Base-by-base conservation (phyloP, 139 green algal species). In the Gonium pectorale region DNA sequence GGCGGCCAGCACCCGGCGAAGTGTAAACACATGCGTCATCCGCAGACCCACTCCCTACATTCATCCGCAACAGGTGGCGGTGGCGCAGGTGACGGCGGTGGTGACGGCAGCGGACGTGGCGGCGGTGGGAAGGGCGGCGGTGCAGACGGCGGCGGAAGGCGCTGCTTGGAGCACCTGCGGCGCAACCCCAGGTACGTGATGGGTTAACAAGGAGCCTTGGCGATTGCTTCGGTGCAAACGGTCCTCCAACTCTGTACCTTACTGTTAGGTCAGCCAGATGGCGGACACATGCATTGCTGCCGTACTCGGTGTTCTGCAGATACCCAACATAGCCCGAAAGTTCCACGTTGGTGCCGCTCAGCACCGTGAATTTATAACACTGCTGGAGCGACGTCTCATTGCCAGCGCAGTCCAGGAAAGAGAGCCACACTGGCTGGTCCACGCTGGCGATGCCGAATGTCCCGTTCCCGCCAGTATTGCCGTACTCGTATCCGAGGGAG, bases 91-190 rank as follows among this genome's bases (percentile, higher is more conserved):
- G n/a, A 35, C 3, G 72, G 52, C 37, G 52, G n/a, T 68, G 72
- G 52, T 24, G 72, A 44, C 35, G 72, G 72, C 49, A 31, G 33
- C 27, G 44, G 31, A 31, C 5, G 4, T 7, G 38, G 43, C 67
- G 67, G 67, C 46, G 49, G 31, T 31, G 70, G 49, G 0, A 40
- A 22, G 19, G 72, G 52, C 24, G 72, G 52, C 33, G 72, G 13
- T 31, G 72, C 52, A 2, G 52, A 19, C 17, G 72, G 72, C 38
- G 72, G 72, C 35, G 72, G 54, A 33, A 80, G 63, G 52, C 22
- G 52, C 33, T 66, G 54, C 52, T 51, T 80, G 33, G 72, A 80
- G 72, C 72, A 80, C 52, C 72, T 77, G 68, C 68, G 29, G 24
- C n/a, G n/a, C n/a, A n/a, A n/a, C n/a, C n/a, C n/a, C n/a, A n/a